Evolutionary conservation across 1,284 basidiomycete genomes (phyloP), one percentile per base, ranked within the genome.

Genomic region (Cutaneotrichosporon arboriforme): DNA sequence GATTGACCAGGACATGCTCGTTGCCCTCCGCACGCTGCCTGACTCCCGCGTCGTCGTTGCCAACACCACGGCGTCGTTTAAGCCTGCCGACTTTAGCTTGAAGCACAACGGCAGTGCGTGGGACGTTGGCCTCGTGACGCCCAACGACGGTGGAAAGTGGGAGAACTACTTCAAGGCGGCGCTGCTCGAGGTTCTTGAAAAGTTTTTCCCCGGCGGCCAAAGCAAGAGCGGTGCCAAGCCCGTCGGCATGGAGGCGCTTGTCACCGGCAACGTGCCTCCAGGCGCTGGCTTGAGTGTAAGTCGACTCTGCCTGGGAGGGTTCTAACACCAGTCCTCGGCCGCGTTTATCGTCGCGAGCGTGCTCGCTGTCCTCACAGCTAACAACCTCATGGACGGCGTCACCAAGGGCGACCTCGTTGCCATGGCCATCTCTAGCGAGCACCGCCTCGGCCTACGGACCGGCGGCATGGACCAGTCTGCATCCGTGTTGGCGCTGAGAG

Each of bases 331-430:
- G 69, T 65, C 63, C 43, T 75, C 73, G 5, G 86, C 87, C 0
- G 89, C 89, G 0, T 86, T 91, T 81, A 87, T 89, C 33, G 87
- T 90, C 14, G 84, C 86, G 0, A 87, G 86, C 31, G 87, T 87
- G 0, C 78, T 92, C 35, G 81, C 84, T 1, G 87, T 90, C 65
- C 76, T 91, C 31, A 83, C 82, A 9, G 82, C 84, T 41, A 89
- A 90, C 60, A 81, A 81, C 51, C 83, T 86, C 63, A 80, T 85
- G 9, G 66, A 72, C 21, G 78, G 74, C 52, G 65, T 86, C 21
- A 83, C 77, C 39, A 86, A 90, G 68, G 84, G 85, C 17, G 78
- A 83, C 36, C 78, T 92, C 1, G 74, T 90, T 8, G 76, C 81
- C 58, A 83, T 92, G 73, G 81, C 87, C 0, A 84, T 92, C 72